Conservation (phyloP, 257 asterid genomes). For the Solanum neorickii region DNA sequence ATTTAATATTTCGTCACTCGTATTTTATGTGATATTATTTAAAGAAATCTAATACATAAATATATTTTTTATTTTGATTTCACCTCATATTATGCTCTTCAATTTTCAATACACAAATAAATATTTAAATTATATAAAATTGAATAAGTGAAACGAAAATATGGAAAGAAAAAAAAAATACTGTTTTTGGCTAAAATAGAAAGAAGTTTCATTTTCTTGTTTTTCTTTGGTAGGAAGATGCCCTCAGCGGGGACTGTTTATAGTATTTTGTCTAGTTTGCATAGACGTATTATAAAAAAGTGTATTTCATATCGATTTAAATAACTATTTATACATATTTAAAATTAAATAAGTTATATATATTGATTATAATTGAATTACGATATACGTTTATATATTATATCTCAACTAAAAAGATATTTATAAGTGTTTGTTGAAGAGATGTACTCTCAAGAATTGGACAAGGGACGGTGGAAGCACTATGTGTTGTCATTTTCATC, state of each 20-base stretch:
- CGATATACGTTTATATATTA: neutral
- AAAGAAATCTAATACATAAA: no score
- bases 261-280: neutral
- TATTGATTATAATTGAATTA: neutral
- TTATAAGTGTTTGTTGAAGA: neutral
- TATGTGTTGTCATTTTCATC: neutral
- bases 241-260: neutral
- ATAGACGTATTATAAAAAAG: no score
- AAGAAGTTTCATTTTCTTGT: neutral
- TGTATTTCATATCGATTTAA: neutral
- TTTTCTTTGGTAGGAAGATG: neutral
- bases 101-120: no score
- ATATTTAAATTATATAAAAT: no score
- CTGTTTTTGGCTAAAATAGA: neutral
- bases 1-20: no score
- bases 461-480: neutral
- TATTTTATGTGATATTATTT: no score
- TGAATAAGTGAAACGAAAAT: no score
- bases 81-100: accelerated
- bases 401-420: neutral
- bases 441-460: neutral
- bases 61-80: no score
- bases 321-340: no score
- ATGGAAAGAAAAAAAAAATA: no score
- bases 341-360: neutral